These are phyloP conservation scores for Cryptococcus hybrid DNA, from an alignment of 1,284 basidiomycete genomes.

Conservation along the genomic window DNA sequence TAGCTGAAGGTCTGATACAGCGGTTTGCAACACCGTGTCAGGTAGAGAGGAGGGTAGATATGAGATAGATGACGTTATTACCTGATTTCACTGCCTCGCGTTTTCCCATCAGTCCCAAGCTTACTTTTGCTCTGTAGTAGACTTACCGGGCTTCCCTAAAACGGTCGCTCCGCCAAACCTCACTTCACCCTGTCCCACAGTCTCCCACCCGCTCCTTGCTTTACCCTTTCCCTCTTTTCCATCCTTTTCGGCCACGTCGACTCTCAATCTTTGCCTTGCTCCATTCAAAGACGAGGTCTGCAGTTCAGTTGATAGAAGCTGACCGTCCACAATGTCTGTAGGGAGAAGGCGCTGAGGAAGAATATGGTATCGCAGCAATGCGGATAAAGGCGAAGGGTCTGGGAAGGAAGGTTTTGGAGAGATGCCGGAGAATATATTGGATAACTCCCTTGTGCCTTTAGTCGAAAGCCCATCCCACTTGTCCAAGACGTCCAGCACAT, in stretches of 20 bases:
- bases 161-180: conserved; percentile 81
- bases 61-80: conserved; percentile 83
- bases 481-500: conserved; percentile 60
- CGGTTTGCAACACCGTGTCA: conserved; percentile 73
- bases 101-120: background rate
- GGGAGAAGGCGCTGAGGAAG: conserved; percentile 71
- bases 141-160: conserved; percentile 70
- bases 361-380: conserved; percentile 70
- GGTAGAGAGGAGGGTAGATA: conserved; percentile 83
- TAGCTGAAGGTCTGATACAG: conserved; percentile 75
- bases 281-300: conserved; percentile 65
- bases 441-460: background rate
- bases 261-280: conserved; percentile 67
- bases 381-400: conserved; percentile 35
- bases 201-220: conserved; percentile 44
- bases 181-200: conserved; percentile 56
- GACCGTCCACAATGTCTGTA: conserved; percentile 66
- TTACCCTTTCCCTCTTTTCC: conserved; percentile 49
- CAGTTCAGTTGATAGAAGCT: conserved; percentile 76
- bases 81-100: conserved; percentile 62
- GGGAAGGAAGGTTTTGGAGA: conserved; percentile 9
- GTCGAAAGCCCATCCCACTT: conserved; percentile 34
- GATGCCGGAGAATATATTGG: no score
- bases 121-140: background rate
- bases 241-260: conserved; percentile 51